These are phyloP conservation scores for Anthracocystis setariae DNA, from an alignment of 1,284 basidiomycete genomes.

Conservation along the genomic window DNA sequence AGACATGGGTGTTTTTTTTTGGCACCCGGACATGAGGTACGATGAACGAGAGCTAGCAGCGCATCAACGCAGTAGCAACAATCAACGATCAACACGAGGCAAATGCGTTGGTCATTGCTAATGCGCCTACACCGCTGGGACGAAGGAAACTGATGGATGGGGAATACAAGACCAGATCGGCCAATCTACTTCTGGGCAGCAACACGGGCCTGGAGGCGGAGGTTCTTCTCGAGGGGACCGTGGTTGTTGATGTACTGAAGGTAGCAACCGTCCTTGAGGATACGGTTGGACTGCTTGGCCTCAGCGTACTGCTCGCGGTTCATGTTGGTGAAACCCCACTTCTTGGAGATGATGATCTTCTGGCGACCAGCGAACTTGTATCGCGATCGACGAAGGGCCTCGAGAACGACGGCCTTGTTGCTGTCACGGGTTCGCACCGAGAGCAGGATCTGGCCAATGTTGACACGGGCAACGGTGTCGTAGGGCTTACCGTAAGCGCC, in stretches of 20 bases:
- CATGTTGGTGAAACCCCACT: conserved; percentile 90
- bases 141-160: not conserved
- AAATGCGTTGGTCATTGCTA: conserved; percentile 4
- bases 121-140: conserved; percentile 27
- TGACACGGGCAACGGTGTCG: conserved; percentile 90
- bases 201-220: conserved; percentile 64
- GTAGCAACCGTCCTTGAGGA: conserved; percentile 67
- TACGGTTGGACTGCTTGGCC: conserved; percentile 79
- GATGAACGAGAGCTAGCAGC: conserved; percentile 19
- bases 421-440: conserved; percentile 92
- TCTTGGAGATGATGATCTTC: conserved; percentile 87
- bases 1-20: conserved; percentile 9
- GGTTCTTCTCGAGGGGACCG: conserved; percentile 64
- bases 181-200: conserved; percentile 63
- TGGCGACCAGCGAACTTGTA: conserved; percentile 99
- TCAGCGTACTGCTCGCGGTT: conserved; percentile 87
- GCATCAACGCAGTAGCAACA: conserved; percentile 17
- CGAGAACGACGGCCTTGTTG: conserved; percentile 88
- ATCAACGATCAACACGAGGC: not conserved
- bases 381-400: conserved; percentile 84
- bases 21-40: not conserved
- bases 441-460: conserved; percentile 97
- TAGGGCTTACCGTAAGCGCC: conserved; percentile 99
- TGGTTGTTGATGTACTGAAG: conserved; percentile 67
- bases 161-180: not conserved